Percentiles rank a stretch among this genome's conserved stretches.
These are phyloP conservation scores for Kazachstania africana DNA, from an alignment of 805 yeast species.

Conservation along the genomic window DNA sequence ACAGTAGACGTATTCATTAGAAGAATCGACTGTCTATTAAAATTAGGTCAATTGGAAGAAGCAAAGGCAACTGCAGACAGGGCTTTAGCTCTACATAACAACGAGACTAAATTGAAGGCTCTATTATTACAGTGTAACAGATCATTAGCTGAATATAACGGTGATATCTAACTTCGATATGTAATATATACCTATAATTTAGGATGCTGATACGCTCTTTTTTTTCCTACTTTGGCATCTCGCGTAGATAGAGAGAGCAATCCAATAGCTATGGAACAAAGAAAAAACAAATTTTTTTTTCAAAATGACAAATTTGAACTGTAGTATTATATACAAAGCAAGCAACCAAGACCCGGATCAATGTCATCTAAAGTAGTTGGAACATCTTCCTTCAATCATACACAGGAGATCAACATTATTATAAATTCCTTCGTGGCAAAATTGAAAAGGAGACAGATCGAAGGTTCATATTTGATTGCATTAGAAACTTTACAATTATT, in stretches of 20 bases:
- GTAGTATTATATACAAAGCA: too few species aligned
- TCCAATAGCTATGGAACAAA: too few species aligned
- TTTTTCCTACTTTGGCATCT: background rate
- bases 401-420: slow-evolving; percentile 30
- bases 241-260: background rate
- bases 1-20: slow-evolving; percentile 63
- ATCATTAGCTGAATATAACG: slow-evolving; percentile 21
- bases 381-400: too few species aligned
- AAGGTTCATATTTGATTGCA: slow-evolving; percentile 75
- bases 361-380: too few species aligned
- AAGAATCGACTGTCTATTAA: slow-evolving; percentile 51
- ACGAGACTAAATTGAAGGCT: slow-evolving; percentile 29
- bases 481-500: slow-evolving; percentile 76
- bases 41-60: slow-evolving; percentile 49
- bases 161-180: slow-evolving; percentile 12
- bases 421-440: slow-evolving; percentile 37
- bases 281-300: too few species aligned
- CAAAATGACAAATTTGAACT: too few species aligned
- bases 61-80: slow-evolving; percentile 62
- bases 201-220: too few species aligned
- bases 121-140: slow-evolving; percentile 17
- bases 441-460: slow-evolving; percentile 73
- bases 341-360: too few species aligned
- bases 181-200: too few species aligned
- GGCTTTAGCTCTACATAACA: slow-evolving; percentile 53